Conservation (phyloP, 768 basidiomycete species). For the Auricularia sp. region DNA sequence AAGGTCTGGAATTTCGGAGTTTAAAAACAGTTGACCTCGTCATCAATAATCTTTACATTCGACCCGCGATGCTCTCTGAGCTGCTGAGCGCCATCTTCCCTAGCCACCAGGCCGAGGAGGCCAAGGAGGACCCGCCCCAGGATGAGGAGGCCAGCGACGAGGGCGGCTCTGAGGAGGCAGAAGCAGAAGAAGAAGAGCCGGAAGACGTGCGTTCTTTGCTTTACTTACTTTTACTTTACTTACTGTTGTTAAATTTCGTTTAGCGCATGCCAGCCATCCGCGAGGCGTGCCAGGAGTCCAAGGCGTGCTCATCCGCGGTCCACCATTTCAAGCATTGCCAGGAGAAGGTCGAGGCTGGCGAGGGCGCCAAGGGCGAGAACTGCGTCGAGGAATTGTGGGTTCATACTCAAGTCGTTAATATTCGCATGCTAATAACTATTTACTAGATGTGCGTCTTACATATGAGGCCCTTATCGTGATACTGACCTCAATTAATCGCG, state of each 20-base stretch:
- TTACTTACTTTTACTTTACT: neutral
- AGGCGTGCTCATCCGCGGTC: constrained; percentile 55
- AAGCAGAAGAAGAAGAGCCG: constrained; percentile 52
- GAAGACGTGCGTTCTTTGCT: constrained; percentile 58
- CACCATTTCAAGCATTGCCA: constrained; percentile 88
- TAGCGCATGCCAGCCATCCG: constrained; percentile 62
- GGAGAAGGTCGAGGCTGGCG: constrained; percentile 71
- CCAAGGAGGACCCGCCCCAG: constrained; percentile 13
- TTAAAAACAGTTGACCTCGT: too few species aligned
- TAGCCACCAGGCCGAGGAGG: constrained; percentile 31
- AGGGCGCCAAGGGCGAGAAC: constrained; percentile 85
- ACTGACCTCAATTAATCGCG: constrained; percentile 1
- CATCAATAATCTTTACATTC: neutral
- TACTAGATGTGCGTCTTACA: neutral
- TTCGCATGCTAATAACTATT: constrained; percentile 17
- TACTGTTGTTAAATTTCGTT: neutral
- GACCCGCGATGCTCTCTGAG: constrained; percentile 3
- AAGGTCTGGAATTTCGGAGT: too few species aligned
- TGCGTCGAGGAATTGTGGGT: constrained; percentile 75
- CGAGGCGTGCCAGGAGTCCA: constrained; percentile 60
- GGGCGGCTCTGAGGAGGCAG: constrained; percentile 28
- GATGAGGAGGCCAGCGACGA: constrained; percentile 28
- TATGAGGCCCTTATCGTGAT: constrained; percentile 8
- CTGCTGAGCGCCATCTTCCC: constrained; percentile 22
- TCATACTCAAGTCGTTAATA: constrained; percentile 4